A percentile compares a stretch with the other conserved stretches of the same genome.
phyloP scores from a whole-genome alignment of 2,329 filamentous ascomycete species.

The Ascochyta lentis region DNA sequence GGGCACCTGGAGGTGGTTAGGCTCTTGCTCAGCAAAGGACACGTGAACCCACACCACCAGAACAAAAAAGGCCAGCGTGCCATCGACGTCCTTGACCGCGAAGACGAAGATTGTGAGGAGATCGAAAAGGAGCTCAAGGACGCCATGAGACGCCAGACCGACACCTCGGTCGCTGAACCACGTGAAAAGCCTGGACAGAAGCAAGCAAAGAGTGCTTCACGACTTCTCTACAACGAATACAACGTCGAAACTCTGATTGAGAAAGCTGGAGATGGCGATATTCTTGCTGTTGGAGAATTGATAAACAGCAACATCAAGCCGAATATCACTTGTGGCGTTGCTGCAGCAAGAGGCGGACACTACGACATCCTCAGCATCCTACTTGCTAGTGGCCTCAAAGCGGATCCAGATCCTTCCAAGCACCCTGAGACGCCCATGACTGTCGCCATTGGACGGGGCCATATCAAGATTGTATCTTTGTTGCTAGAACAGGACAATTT shows the following conservation, averaged over 20 bases:
- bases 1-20: slow-evolving; percentile 88
- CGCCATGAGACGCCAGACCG: slow-evolving; percentile 56
- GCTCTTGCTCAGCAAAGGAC: slow-evolving; percentile 78
- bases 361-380: slow-evolving; percentile 82
- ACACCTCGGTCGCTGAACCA: slow-evolving; percentile 60
- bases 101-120: slow-evolving; percentile 78
- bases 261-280: slow-evolving; percentile 58
- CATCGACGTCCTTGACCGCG: slow-evolving; percentile 78
- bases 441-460: slow-evolving; percentile 87
- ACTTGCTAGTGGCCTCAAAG: slow-evolving; percentile 55
- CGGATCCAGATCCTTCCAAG: slow-evolving; percentile 70
- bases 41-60: slow-evolving; percentile 85
- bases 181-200: slow-evolving; percentile 30
- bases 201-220: slow-evolving; percentile 49
- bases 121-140: slow-evolving; percentile 77
- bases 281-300: slow-evolving; percentile 56
- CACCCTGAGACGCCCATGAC: slow-evolving; percentile 92
- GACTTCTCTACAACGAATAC: slow-evolving; percentile 58
- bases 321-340: slow-evolving; percentile 87
- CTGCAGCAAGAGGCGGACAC: slow-evolving; percentile 90
- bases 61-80: slow-evolving; percentile 95
- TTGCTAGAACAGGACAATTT: slow-evolving; percentile 80
- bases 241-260: slow-evolving; percentile 57
- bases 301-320: slow-evolving; percentile 60
- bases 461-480: slow-evolving; percentile 82